Evolutionary conservation across 1,284 basidiomycete genomes (phyloP).

Genomic region (Athelia psychrophila): DNA sequence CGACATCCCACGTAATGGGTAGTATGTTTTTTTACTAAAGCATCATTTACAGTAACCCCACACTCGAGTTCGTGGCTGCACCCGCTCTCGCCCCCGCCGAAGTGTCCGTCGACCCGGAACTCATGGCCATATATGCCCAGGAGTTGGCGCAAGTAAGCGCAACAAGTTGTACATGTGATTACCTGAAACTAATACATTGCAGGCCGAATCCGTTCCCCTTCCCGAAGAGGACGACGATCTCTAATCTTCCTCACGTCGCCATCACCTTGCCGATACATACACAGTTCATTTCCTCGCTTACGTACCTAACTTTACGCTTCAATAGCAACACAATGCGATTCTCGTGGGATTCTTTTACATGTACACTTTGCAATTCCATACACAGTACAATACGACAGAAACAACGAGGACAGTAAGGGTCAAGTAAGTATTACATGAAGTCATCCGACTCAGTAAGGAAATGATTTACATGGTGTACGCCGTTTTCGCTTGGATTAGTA

Average conservation of each 20-base stretch:
- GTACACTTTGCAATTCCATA: too few species aligned
- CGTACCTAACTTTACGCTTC: neutral
- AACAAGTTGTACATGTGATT: neutral
- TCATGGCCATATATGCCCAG: constrained; percentile 84
- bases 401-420: too few species aligned
- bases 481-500: too few species aligned
- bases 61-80: constrained; percentile 94
- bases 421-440: too few species aligned
- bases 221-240: constrained; percentile 81
- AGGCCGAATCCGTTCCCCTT: constrained; percentile 76
- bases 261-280: constrained; percentile 2
- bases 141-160: constrained; percentile 70
- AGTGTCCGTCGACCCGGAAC: constrained; percentile 77
- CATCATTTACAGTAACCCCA: constrained; percentile 60
- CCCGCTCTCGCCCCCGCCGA: constrained; percentile 96
- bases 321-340: neutral
- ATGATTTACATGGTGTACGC: too few species aligned
- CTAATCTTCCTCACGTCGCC: constrained; percentile 30
- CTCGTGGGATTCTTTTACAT: too few species aligned
- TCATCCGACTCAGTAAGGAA: too few species aligned
- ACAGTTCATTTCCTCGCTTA: neutral
- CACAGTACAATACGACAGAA: too few species aligned
- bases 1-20: constrained; percentile 20
- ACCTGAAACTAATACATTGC: neutral
- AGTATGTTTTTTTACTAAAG: neutral